Evolutionary conservation across 2,329 filamentous ascomycete genomes (phyloP), one percentile per base, ranked within the genome.

Genomic region (Neonectria magnoliae): DNA sequence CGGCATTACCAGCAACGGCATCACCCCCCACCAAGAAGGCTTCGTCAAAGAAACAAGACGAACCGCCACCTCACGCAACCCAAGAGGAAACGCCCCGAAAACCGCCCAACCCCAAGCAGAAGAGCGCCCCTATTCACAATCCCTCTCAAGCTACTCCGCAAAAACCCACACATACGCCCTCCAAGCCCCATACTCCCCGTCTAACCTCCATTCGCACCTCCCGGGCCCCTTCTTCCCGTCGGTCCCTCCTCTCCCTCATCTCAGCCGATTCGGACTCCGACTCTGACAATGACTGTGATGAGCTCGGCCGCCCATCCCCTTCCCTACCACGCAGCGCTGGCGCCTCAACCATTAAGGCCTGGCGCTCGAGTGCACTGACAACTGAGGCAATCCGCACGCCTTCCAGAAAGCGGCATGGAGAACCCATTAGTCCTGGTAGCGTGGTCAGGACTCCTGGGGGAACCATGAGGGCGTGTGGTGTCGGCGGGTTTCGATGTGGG

Each of bases 401-500:
- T 3, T 65, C 69, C 27, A 74, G 69, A 66, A 74, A 64, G n/a
- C 69, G 60, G 6, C 18, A 61, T 3, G 50, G 54, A 5, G 68
- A 73, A 4, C 60, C 67, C 7, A 51, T 67, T 11, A 77, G 72
- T 25, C 70, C 71, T 13, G 59, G 65, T 18, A 68, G 58, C 20
- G 44, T 60, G 33, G 71, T 81, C 5, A 78, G 78, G 68, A 87
- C 85, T 10, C 85, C 85, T 0, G 81, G 85, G 2, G 86, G 86
- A 1, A 82, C 82, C 14, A 68, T 81, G 68, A 79, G 84, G 56
- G 79, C 79, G 14, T 90, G 88, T 63, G 88, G 88, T 4, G 77
- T 85, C 67, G 81, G 83, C 67, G 87, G 85, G 13, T 89, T 85
- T 72, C 78, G 77, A 16, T 90, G 88, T 65, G 83, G 82, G 4